Conservation (phyloP, 441 rosid species). For the Metrosideros polymorpha region DNA sequence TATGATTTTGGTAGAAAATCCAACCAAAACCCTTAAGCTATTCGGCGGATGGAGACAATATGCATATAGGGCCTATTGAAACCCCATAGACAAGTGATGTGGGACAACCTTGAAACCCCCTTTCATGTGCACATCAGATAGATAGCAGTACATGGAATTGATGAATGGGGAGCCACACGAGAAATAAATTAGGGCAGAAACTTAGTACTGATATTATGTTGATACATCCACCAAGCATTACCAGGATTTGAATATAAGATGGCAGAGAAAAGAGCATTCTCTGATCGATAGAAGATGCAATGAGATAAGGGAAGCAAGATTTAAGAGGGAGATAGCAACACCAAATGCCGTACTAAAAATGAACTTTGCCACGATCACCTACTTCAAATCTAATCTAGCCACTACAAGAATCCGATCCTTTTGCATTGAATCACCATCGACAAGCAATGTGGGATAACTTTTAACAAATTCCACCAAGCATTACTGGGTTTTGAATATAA, state of each 20-base stretch:
- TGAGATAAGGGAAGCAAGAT: not conserved
- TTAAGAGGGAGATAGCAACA: not conserved
- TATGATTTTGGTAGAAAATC: not conserved
- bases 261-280: not conserved
- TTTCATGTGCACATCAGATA: not conserved
- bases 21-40: not conserved
- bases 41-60: not conserved
- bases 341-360: not conserved
- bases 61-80: not conserved
- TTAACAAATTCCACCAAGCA: not conserved
- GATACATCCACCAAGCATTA: not conserved
- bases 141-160: not conserved
- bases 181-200: not conserved
- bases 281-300: not conserved
- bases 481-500: not conserved
- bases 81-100: not conserved
- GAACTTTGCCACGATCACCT: not conserved
- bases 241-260: not conserved
- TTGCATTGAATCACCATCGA: too few species aligned
- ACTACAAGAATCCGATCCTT: not conserved
- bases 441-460: too few species aligned
- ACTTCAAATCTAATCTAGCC: not conserved
- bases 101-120: not conserved
- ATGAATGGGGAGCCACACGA: not conserved
- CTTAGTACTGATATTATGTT: not conserved